Percentiles rank a stretch among this genome's conserved stretches.
Conservation (phyloP, 2,329 filamentous ascomycete genomes). For the Aspergillus candidus region DNA sequence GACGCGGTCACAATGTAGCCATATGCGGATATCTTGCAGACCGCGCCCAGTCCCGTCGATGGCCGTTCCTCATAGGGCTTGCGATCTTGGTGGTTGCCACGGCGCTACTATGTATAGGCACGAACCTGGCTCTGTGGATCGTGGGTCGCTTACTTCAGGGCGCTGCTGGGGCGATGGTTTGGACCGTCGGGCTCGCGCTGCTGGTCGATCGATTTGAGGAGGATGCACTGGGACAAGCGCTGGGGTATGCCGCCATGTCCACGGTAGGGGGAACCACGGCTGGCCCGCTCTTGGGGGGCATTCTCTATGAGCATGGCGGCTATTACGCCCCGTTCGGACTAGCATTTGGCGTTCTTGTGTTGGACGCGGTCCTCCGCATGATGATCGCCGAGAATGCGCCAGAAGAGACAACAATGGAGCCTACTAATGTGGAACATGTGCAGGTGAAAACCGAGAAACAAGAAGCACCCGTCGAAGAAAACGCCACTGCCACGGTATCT, state of each 20-base stretch:
- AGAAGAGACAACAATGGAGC: no score
- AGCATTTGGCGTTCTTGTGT: slow-evolving; percentile 36
- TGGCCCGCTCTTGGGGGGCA: slow-evolving; percentile 63
- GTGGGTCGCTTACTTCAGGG: slow-evolving; percentile 63
- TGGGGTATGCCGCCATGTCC: slow-evolving; percentile 61
- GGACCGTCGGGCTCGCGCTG: slow-evolving; percentile 65
- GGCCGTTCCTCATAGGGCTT: slow-evolving; percentile 59
- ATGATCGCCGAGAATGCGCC: slow-evolving; percentile 47
- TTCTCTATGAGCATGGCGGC: slow-evolving; percentile 54
- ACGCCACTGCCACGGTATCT: neutral
- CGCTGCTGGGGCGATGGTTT: slow-evolving; percentile 62
- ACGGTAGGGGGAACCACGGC: slow-evolving; percentile 59
- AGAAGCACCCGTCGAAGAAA: neutral
- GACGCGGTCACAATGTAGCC: slow-evolving; percentile 22
- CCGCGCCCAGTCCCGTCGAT: slow-evolving; percentile 53
- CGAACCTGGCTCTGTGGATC: slow-evolving; percentile 54
- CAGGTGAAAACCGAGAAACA: no score
- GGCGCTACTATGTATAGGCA: slow-evolving; percentile 59
- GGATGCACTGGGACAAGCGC: slow-evolving; percentile 55
- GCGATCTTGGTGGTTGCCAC: slow-evolving; percentile 58
- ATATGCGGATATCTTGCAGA: slow-evolving; percentile 48
- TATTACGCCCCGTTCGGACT: slow-evolving; percentile 35
- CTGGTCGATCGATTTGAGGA: slow-evolving; percentile 65
- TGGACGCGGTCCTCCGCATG: slow-evolving; percentile 52
- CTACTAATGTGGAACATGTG: no score